Conservation (phyloP, 371 early-diverging fungal genomes). For the Parasitella parasitica region DNA sequence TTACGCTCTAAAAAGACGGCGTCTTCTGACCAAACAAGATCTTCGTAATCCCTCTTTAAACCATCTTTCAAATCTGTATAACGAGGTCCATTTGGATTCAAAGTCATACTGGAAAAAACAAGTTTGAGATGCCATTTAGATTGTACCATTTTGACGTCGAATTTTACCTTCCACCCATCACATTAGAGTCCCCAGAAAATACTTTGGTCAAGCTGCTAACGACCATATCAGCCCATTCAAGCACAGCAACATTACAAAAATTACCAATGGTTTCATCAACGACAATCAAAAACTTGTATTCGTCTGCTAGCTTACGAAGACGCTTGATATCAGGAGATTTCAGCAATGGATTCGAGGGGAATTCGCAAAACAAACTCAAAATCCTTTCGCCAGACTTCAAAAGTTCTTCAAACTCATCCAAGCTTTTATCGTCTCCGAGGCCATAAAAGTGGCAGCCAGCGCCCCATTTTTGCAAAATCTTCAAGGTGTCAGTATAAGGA, state of each 20-base stretch:
- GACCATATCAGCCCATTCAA: slow-evolving; percentile 82
- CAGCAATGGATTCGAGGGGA: slow-evolving; percentile 92
- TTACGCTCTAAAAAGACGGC: slow-evolving; percentile 93
- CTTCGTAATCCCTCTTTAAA: slow-evolving; percentile 67
- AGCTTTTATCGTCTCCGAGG: slow-evolving; percentile 70
- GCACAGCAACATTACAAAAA: slow-evolving; percentile 81
- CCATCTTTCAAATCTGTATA: slow-evolving; percentile 57
- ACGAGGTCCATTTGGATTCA: slow-evolving; percentile 73
- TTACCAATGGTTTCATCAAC: slow-evolving; percentile 96
- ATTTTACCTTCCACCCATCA: slow-evolving; percentile 92
- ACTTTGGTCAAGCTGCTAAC: slow-evolving; percentile 94
- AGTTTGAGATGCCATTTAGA: no score
- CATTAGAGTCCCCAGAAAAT: slow-evolving; percentile 94
- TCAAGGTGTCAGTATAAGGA: slow-evolving; percentile 93
- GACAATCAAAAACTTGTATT: slow-evolving; percentile 76
- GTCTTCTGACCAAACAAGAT: slow-evolving; percentile 90
- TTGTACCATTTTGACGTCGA: neutral
- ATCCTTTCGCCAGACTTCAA: slow-evolving; percentile 62
- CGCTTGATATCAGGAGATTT: slow-evolving; percentile 77
- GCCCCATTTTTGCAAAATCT: slow-evolving; percentile 93
- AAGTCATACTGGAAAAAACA: slow-evolving; percentile 62
- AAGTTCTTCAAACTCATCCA: slow-evolving; percentile 68
- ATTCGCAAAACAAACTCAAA: slow-evolving; percentile 86
- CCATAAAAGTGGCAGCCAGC: slow-evolving; percentile 86
- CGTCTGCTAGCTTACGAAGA: slow-evolving; percentile 73